Conservation (phyloP, 2,329 filamentous ascomycete species). For the Blumeriella jaapii region DNA sequence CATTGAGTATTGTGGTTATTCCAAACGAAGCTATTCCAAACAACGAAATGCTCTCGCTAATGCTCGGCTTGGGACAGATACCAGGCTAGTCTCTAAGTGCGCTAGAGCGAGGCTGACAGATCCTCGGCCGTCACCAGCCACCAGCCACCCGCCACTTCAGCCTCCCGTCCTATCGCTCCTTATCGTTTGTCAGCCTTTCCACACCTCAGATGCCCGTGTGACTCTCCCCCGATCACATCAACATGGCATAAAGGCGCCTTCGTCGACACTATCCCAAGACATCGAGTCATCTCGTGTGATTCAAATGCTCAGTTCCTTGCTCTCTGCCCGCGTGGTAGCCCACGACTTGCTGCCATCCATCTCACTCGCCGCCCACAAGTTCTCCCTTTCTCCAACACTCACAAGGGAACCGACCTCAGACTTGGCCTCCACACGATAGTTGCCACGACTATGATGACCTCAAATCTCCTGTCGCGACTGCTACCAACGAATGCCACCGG, state of each 20-base stretch:
- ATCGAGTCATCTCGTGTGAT: not conserved
- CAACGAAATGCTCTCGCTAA: not conserved
- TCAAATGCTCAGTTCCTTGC: slow-evolving; percentile 15
- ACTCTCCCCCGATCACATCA: slow-evolving; percentile 12
- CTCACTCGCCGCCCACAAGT: not conserved
- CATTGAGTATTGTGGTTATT: too few species aligned
- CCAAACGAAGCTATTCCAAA: not conserved
- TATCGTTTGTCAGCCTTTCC: slow-evolving; percentile 6
- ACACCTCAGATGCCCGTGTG: slow-evolving; percentile 8
- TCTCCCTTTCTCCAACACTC: not conserved
- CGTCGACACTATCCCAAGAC: not conserved
- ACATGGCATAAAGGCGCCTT: slow-evolving; percentile 14
- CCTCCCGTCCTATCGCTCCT: too few species aligned
- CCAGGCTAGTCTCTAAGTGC: slow-evolving; percentile 2
- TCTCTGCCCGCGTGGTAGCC: slow-evolving; percentile 9
- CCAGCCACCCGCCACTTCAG: too few species aligned
- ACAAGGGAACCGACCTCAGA: not conserved
- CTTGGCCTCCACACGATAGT: not conserved
- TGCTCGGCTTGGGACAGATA: not conserved
- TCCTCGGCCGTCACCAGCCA: too few species aligned
- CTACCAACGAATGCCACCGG: slow-evolving; percentile 23
- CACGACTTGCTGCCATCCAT: slow-evolving; percentile 12
- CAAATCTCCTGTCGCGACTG: slow-evolving; percentile 26
- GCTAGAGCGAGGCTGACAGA: slow-evolving; percentile 15
- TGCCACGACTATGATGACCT: slow-evolving; percentile 23